These are phyloP conservation scores for Hortaea werneckii DNA, from an alignment of 2,329 filamentous ascomycete genomes.

Conservation along the genomic window DNA sequence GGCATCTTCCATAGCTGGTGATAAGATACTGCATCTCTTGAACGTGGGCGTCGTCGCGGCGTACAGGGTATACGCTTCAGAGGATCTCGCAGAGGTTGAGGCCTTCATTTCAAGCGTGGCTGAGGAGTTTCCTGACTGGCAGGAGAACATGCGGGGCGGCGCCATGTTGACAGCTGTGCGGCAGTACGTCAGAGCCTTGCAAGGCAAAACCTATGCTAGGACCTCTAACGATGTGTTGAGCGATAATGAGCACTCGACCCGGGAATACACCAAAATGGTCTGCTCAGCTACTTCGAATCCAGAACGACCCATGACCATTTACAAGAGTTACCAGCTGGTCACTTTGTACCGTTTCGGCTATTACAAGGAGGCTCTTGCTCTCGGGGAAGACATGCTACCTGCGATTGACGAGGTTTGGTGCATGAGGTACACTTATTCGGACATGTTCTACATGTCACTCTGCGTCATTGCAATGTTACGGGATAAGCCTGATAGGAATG, in stretches of 20 bases:
- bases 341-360: constrained; percentile 35
- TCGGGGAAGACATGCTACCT: constrained; percentile 33
- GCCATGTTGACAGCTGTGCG: constrained; percentile 56
- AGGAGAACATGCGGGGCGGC: constrained; percentile 60
- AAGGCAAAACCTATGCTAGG: constrained; percentile 56
- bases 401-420: constrained; percentile 35
- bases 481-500: constrained; percentile 26
- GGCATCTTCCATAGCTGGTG: constrained; percentile 55
- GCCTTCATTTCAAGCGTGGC: constrained; percentile 61
- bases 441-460: constrained; percentile 34
- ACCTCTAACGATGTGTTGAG: constrained; percentile 50
- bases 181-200: constrained; percentile 58
- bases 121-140: constrained; percentile 64
- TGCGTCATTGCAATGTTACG: constrained; percentile 31
- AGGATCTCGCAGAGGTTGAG: constrained; percentile 60
- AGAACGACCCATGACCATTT: constrained; percentile 55
- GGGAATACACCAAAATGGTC: constrained; percentile 44
- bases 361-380: constrained; percentile 30
- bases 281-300: constrained; percentile 44
- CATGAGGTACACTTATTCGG: constrained; percentile 33
- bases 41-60: constrained; percentile 59
- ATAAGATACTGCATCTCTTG: constrained; percentile 61
- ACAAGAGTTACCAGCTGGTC: constrained; percentile 46
- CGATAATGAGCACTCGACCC: constrained; percentile 55
- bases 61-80: constrained; percentile 58